Evolutionary conservation across 2,329 filamentous ascomycete species (phyloP).

Genomic region (Alternaria tenuissima): DNA sequence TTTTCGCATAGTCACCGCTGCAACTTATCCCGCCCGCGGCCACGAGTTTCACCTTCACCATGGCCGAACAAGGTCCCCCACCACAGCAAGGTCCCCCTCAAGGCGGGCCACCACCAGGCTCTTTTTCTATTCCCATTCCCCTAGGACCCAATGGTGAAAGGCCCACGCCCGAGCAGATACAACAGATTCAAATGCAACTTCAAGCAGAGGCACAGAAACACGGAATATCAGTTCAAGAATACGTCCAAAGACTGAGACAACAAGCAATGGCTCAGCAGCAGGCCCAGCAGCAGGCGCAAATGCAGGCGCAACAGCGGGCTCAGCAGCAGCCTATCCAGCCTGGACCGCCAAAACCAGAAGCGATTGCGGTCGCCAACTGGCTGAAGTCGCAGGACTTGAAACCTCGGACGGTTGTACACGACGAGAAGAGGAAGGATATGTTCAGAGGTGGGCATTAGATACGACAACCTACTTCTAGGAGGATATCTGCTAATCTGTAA

Average conservation of each 20-base stretch:
- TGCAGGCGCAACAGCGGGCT: slow-evolving; percentile 32
- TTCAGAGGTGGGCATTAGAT: slow-evolving; percentile 74
- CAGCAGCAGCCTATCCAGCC: slow-evolving; percentile 71
- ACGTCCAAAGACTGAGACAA: slow-evolving; percentile 66
- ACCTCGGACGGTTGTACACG: slow-evolving; percentile 87
- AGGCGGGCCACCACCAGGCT: slow-evolving; percentile 29
- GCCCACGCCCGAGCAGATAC: slow-evolving; percentile 85
- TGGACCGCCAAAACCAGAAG: slow-evolving; percentile 86
- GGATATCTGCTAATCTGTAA: slow-evolving; percentile 1
- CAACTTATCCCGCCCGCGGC: slow-evolving; percentile 1
- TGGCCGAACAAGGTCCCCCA: slow-evolving; percentile 32
- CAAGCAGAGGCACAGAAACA: slow-evolving; percentile 82
- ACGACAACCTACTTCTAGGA: neutral
- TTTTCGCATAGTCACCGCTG: neutral
- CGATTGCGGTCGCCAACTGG: slow-evolving; percentile 88
- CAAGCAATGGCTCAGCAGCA: slow-evolving; percentile 66
- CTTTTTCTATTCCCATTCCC: slow-evolving; percentile 31
- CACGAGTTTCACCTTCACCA: slow-evolving; percentile 16
- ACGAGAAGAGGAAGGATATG: slow-evolving; percentile 97
- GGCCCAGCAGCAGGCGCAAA: slow-evolving; percentile 60
- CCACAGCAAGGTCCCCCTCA: slow-evolving; percentile 18
- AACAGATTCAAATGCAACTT: slow-evolving; percentile 82
- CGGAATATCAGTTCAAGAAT: slow-evolving; percentile 85
- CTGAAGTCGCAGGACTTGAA: slow-evolving; percentile 86
- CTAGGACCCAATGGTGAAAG: slow-evolving; percentile 53